Evolutionary conservation across 108 stramenopile species (phyloP), one percentile per base, ranked within the genome.

Genomic region (Cylindrotheca closterium): DNA sequence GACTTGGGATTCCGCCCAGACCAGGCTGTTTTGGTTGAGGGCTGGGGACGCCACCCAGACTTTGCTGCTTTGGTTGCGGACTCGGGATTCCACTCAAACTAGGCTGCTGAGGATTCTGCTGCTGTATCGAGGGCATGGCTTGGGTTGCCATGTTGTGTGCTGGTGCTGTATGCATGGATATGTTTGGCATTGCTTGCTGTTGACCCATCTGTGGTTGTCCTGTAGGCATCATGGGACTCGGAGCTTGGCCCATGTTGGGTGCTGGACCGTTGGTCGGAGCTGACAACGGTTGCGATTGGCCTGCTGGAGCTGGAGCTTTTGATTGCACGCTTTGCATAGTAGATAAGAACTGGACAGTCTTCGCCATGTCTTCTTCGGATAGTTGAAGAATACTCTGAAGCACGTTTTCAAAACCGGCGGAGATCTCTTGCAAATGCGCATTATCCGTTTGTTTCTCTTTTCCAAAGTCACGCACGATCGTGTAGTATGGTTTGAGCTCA

Each of bases 401-500:
- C 19, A 77, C 50, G 2, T 62, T 29, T 25, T 77, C 71, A 30
- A 32, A 73, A 0, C 58, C 8, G 5, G 73, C 60, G 21, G 55
- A 53, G 4, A 56, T 19, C 28, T 46, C 49, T 24, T 53, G 51
- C 64, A 86, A 69, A 74, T 89, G 88, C 33, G 63, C 67, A 58
- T 85, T 68, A 49, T 84, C 85, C 10, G 85, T 86, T 58, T 86
- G 88, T 49, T 84, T 86, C 37, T 89, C 88, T 52, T 75, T 86
- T 19, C 85, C 88, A 70, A 75, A 69, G 0, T 68, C 50, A 27
- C 86, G 45, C 17, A 45, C 26, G 30, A 91, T 84, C 0, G 84
- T 81, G 54, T 84, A 87, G 50, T 58, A 87, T 0, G 86, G 86
- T 8, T 81, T 60, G 32, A 87, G 55, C 29, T 79, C 84, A 60